A percentile compares a stretch with the other conserved stretches of the same genome.
These are phyloP conservation scores for Eragrostis curvula DNA, from an alignment of 176 grass and related monocot genomes.

Conservation along the genomic window DNA sequence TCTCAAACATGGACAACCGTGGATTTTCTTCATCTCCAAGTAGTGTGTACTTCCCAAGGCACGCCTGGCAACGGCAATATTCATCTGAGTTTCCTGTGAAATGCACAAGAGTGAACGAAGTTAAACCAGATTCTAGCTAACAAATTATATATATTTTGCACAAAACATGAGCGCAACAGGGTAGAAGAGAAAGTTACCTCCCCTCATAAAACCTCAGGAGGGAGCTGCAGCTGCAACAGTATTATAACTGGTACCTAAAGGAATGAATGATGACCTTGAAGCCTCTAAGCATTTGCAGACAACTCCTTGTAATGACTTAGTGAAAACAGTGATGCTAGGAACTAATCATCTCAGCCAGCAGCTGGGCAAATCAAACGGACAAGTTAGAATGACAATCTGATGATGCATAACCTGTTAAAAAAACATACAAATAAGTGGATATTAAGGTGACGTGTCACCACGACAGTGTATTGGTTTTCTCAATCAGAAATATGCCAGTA, in stretches of 20 bases:
- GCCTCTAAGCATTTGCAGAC: constrained; percentile 44
- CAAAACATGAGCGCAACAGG: constrained; percentile 3
- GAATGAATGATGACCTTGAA: constrained; percentile 13
- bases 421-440: constrained; percentile 1
- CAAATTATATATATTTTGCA: not conserved
- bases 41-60: constrained; percentile 68
- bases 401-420: constrained; percentile 20
- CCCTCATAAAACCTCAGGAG: constrained; percentile 40
- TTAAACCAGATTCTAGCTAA: constrained; percentile 19
- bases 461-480: not conserved
- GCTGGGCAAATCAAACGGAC: constrained; percentile 29
- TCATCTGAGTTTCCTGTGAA: constrained; percentile 52
- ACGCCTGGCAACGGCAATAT: constrained; percentile 63
- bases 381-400: constrained; percentile 20
- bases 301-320: constrained; percentile 20
- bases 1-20: constrained; percentile 75
- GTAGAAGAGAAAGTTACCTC: constrained; percentile 41
- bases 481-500: constrained; percentile 3
- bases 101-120: constrained; percentile 20
- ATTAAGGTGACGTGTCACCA: not conserved
- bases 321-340: not conserved
- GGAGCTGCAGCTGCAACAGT: not conserved
- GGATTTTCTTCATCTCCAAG: constrained; percentile 90
- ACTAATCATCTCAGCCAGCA: constrained; percentile 27
- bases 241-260: constrained; percentile 23